Conservation (phyloP, 805 yeast genomes). For the Cyberlindnera galapagoensis region DNA sequence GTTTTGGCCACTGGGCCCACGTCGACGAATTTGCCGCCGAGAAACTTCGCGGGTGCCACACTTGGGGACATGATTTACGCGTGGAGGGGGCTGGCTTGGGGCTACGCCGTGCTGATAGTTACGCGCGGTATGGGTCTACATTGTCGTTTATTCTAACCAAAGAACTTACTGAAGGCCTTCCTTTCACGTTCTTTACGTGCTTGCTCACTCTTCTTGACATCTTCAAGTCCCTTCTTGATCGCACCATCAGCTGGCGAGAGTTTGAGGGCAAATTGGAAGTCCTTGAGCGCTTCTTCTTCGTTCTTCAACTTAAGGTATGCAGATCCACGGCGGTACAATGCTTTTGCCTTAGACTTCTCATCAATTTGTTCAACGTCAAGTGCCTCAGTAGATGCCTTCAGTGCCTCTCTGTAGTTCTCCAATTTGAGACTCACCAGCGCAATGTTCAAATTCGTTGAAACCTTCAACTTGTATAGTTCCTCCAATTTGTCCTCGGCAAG, state of each 20-base stretch:
- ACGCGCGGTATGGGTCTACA: constrained; percentile 3
- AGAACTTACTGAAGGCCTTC: constrained; percentile 70
- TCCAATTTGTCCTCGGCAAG: constrained; percentile 47
- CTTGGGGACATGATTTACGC: constrained; percentile 9
- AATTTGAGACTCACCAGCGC: constrained; percentile 69
- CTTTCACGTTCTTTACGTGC: constrained; percentile 60
- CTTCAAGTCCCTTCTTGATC: constrained; percentile 55
- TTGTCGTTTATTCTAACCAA: constrained; percentile 20
- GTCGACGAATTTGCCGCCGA: too few relatives aligned
- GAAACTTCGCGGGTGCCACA: neutral
- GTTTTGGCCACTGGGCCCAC: too few relatives aligned
- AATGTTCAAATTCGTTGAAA: constrained; percentile 63
- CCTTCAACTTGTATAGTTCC: constrained; percentile 46
- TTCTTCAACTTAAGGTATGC: constrained; percentile 61
- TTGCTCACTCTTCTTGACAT: constrained; percentile 46
- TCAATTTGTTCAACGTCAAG: constrained; percentile 48
- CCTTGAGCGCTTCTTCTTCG: constrained; percentile 61
- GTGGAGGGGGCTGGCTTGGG: too few relatives aligned
- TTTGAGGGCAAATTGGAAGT: constrained; percentile 58
- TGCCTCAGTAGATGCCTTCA: constrained; percentile 60
- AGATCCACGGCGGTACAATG: constrained; percentile 77
- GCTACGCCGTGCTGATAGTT: constrained; percentile 6
- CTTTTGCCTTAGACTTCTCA: constrained; percentile 73
- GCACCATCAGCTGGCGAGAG: constrained; percentile 69
- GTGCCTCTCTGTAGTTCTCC: constrained; percentile 44